phyloP scores from a whole-genome alignment of 202 grass and related monocot genomes.

The Schoenoplectus triqueter region DNA sequence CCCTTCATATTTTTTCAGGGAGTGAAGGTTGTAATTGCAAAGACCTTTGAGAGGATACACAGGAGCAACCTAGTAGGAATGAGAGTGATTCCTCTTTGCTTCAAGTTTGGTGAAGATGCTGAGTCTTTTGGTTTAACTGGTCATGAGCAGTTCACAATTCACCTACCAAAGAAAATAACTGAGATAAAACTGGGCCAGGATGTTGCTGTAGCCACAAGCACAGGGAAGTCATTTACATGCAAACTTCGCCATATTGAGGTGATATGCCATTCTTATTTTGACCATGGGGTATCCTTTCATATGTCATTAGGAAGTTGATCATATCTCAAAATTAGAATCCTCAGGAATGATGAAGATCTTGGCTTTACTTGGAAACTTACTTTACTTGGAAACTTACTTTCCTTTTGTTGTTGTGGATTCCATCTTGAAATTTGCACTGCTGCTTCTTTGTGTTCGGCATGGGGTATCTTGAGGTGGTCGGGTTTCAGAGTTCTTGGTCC shows the following conservation, averaged over 20 bases:
- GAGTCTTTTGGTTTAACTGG: not conserved
- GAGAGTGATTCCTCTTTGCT: conserved; percentile 12
- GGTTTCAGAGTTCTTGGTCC: no score
- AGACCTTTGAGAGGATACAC: conserved; percentile 8
- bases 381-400: not conserved
- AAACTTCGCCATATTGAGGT: not conserved
- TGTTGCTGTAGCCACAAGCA: not conserved
- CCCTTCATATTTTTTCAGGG: not conserved
- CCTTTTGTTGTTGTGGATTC: not conserved
- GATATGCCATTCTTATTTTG: conserved; percentile 27
- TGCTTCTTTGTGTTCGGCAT: no score
- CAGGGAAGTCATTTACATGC: conserved; percentile 11
- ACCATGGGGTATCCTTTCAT: conserved; percentile 54
- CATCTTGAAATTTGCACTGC: no score
- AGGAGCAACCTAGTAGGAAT: conserved; percentile 1
- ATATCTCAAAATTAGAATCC: conserved; percentile 21
- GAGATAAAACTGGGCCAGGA: no score
- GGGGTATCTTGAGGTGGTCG: no score
- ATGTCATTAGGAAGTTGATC: conserved; percentile 48
- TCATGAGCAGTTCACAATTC: no score
- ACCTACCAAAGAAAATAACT: no score
- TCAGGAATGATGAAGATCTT: conserved; percentile 15
- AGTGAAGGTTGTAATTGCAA: not conserved
- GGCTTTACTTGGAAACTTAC: not conserved
- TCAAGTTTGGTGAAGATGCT: not conserved